phyloP scores from a whole-genome alignment of 2,329 filamentous ascomycete genomes.

The Aspergillus carbonarius region DNA sequence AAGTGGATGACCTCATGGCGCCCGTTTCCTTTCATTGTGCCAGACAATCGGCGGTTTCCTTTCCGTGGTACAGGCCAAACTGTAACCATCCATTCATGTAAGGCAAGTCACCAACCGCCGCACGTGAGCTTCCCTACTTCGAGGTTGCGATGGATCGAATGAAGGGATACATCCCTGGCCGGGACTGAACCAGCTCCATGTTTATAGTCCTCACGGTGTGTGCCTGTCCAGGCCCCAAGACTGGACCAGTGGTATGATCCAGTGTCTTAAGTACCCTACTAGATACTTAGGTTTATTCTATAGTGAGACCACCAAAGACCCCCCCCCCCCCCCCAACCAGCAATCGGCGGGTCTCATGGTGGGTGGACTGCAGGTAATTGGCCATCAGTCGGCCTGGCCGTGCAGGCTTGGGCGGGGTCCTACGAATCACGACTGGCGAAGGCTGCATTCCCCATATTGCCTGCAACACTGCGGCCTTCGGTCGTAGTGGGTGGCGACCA shows the following conservation, averaged over 20 bases:
- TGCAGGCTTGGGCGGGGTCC: not conserved
- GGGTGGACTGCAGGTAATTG: not conserved
- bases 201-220: not conserved
- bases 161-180: not conserved
- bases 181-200: not conserved
- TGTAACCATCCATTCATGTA: not conserved
- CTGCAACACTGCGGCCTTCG: not conserved
- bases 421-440: not conserved
- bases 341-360: not conserved
- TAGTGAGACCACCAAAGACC: not conserved
- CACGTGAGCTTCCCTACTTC: not conserved
- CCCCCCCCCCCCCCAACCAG: too few relatives aligned
- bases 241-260: not conserved
- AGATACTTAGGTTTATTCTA: not conserved
- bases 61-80: not conserved
- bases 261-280: not conserved
- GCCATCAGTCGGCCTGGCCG: not conserved
- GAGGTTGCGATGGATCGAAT: not conserved
- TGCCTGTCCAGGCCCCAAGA: not conserved
- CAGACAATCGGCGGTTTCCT: not conserved
- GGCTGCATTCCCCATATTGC: not conserved
- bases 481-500: not conserved
- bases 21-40: constrained; percentile 1
- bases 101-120: not conserved
- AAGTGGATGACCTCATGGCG: not conserved